Base-by-base conservation (phyloP, 2,329 filamentous ascomycete species). In the Lasiodiplodia theobromae region DNA sequence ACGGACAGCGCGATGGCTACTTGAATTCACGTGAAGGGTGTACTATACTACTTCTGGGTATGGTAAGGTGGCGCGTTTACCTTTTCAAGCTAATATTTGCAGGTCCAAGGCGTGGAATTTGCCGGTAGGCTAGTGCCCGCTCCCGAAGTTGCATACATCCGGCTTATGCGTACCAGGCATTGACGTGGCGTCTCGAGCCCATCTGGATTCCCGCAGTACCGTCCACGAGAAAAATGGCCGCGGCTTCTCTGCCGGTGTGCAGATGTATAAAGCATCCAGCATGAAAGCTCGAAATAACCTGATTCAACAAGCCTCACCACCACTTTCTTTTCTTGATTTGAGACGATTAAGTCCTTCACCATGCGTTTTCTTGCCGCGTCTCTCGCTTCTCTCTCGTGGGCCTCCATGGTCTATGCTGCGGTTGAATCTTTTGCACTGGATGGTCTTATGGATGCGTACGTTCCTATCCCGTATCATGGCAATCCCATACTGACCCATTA, bases 361-460 rank as follows among this genome's bases (percentile, higher is more conserved):
- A 63, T 63, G 58, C 58, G 44, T 23, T n/a, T 60, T 44, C n/a
- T 62, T 7, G 40, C 31, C 2, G 18, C 58, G 12, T 31, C 58
- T 51, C 44, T 63, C 10, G 58, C 40, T 21, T n/a, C 58, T 2
- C 40, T 63, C 11, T 49, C 44, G 6, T 51, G 40, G 58, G 58
- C 28, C 44, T 34, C 40, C 18, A 16, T 49, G n/a, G 58, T 28
- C 18, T 34, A 49, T 37, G 58, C 40, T 16, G 58, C 58, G 3
- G 58, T 63, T 12, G 58, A 63, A 8, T 73, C 74, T 7, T 76
- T 78, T 49, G 54, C 67, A 16, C 71, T 78, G 1, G 73, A 73
- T 69, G 77, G 76, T 21, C 72, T 70, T 44, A 71, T 79, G 8
- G 77, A 77, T 40, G 62, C 67, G 76, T 77, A 71, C 51, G 73